Evolutionary conservation across 441 rosid genomes (phyloP).

Genomic region (Adansonia gregorii): DNA sequence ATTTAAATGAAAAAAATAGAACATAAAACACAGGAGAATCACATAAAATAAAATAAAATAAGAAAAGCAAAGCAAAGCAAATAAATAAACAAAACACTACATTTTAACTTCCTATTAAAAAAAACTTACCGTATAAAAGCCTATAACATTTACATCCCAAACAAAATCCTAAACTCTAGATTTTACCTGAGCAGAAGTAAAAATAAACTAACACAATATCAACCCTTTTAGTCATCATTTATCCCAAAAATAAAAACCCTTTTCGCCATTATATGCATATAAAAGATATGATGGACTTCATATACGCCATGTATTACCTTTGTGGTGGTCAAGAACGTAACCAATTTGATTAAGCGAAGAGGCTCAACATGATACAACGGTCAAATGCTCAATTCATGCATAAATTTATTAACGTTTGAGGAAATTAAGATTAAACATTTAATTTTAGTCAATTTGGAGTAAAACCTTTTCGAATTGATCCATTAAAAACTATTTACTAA

Average conservation of each 20-base stretch:
- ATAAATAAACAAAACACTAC: neutral
- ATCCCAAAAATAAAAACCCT: neutral
- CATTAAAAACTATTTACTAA: no score
- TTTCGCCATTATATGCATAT: neutral
- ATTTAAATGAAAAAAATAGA: neutral
- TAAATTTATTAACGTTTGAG: no score
- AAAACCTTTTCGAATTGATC: no score
- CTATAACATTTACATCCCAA: neutral
- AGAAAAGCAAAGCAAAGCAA: neutral
- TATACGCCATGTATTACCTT: neutral
- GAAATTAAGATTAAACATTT: no score
- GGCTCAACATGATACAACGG: no score
- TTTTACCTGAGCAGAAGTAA: neutral
- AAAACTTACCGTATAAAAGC: neutral
- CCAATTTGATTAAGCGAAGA: no score
- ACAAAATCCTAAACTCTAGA: constrained; percentile 5
- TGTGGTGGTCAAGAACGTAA: neutral
- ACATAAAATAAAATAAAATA: neutral
- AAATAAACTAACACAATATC: neutral
- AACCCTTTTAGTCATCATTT: neutral
- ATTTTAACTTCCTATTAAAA: neutral
- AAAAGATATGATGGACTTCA: neutral
- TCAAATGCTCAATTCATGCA: no score
- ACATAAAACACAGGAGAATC: neutral
- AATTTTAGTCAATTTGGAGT: no score